Evolutionary conservation across 208 protist genomes (phyloP), one percentile per base, ranked within the genome.

Genomic region (Phytomonas sp.): DNA sequence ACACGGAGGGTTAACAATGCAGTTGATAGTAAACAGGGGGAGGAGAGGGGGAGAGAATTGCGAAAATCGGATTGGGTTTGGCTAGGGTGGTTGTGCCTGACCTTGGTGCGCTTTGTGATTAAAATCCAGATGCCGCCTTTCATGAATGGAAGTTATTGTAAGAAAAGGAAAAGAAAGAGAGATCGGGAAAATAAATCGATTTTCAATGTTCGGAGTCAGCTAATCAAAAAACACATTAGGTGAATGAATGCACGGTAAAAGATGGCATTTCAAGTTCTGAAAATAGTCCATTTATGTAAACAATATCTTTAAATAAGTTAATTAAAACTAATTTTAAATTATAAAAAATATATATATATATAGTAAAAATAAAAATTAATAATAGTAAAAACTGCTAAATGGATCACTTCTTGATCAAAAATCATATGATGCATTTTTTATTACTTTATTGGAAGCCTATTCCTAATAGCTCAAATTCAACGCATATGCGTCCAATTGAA

Each of bases 261-360:
- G 26, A 31, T 61, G n/a, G 5, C 56, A 31, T 37, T 3, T 8
- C 34, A 11, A 37, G 5, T 37, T 3, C 8, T 37, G 34, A 37
- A 37, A 8, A 37, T 37, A 37, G 34, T 8, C 10, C 10, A 7
- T 30, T 10, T 30, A 14, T 61, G 56, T 61, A 26, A 30, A 26
- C 56, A 37, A 37, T 37, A 37, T 37, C 34, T 37, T 37, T 37
- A 34, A 62, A 62, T 62, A 11, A 8, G 8, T 62, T 34, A 32
- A 80, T 36, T 66, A 30, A 60, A 63, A 16, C 64, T 30, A 73
- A 73, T 65, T 68, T 34, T 69, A 16, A 65, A 69, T 72, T 23
- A 40, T 4, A 65, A 56, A 63, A 76, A 42, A 69, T 30, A 75
- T 60, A 65, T 64, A 63, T 56, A 16, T 29, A 40, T 65, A 42